Percentiles rank a stretch among this genome's conserved stretches.
These are phyloP conservation scores for Apophysomyces elegans DNA, from an alignment of 371 early-diverging fungal genomes.

Conservation along the genomic window DNA sequence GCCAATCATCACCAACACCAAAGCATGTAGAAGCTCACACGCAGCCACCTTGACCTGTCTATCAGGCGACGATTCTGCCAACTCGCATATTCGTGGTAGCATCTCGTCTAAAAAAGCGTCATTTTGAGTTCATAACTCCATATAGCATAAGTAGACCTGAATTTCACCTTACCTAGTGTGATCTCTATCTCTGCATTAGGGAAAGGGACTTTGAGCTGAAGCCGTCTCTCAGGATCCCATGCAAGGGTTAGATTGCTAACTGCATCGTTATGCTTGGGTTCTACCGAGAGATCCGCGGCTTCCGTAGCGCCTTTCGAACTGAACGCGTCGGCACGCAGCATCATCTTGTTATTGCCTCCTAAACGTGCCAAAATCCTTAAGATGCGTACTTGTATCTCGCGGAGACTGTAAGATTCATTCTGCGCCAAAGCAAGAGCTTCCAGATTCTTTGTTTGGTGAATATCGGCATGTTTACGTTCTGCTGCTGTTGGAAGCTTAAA, in stretches of 20 bases:
- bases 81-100: slow-evolving; percentile 74
- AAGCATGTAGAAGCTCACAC: slow-evolving; percentile 77
- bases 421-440: slow-evolving; percentile 25
- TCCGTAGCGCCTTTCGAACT: background rate
- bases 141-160: background rate
- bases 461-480: slow-evolving; percentile 17
- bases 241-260: slow-evolving; percentile 41
- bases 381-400: slow-evolving; percentile 65
- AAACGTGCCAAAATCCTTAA: slow-evolving; percentile 69
- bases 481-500: slow-evolving; percentile 21
- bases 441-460: slow-evolving; percentile 17
- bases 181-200: slow-evolving; percentile 66
- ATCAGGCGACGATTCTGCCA: slow-evolving; percentile 77
- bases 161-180: slow-evolving; percentile 57
- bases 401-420: slow-evolving; percentile 22
- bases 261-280: background rate
- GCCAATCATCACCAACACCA: slow-evolving; percentile 75
- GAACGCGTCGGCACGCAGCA: slow-evolving; percentile 33
- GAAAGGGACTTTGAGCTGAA: slow-evolving; percentile 70
- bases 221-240: slow-evolving; percentile 60
- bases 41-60: slow-evolving; percentile 78
- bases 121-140: background rate
- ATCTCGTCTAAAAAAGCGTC: slow-evolving; percentile 59
- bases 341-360: slow-evolving; percentile 63
- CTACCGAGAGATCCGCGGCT: slow-evolving; percentile 25